Evolutionary conservation across 2,329 filamentous ascomycete genomes (phyloP), one percentile per base, ranked within the genome.

Genomic region (Scleromitrula shiraiana): DNA sequence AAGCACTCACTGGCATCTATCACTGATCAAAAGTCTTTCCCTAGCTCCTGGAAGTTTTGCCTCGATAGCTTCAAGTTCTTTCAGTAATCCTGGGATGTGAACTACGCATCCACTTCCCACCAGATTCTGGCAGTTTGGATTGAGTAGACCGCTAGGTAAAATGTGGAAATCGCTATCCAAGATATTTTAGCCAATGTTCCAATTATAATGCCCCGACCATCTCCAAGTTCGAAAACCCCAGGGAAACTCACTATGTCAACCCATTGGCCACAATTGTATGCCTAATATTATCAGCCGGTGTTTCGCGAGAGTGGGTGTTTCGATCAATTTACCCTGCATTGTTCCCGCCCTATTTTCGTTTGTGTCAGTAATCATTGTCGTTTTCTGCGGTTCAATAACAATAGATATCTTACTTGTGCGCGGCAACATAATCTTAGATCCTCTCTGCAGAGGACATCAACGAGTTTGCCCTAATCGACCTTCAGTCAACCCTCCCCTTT

Each of bases 21-120:
- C 79, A 52, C 73, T 77, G 61, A 86, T 76, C 60, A 78, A 76
- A 57, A 86, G 78, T 50, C 80, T 71, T 44, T 76, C 72, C 48
- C 72, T 70, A 17, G 73, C 77, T 53, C 76, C 67, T 51, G 54
- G 55, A 14, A 84, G 67, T 61, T 84, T 77, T 46, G 70, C 71
- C 57, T 83, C 74, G 22, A 84, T 65, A 14, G 70, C 74, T 50
- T 73, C 68, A 38, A 85, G 69, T 64, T 85, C 82, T 56, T 76
- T 74, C 72, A 84, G 83, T 70, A 85, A 83, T 46, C 72, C 50
- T 10, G 79, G 78, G 47, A 84, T 73, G 65, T 87, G 77, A 56
- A 87, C 80, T 51, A 86, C 77, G 33, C 78, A 75, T 39, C 73
- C 83, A 41, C 81, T 83, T 51, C 84, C 85, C 62, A 90, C 83